Base-by-base conservation (phyloP, 2,329 filamentous ascomycete genomes). In the Colletotrichum incanum region DNA sequence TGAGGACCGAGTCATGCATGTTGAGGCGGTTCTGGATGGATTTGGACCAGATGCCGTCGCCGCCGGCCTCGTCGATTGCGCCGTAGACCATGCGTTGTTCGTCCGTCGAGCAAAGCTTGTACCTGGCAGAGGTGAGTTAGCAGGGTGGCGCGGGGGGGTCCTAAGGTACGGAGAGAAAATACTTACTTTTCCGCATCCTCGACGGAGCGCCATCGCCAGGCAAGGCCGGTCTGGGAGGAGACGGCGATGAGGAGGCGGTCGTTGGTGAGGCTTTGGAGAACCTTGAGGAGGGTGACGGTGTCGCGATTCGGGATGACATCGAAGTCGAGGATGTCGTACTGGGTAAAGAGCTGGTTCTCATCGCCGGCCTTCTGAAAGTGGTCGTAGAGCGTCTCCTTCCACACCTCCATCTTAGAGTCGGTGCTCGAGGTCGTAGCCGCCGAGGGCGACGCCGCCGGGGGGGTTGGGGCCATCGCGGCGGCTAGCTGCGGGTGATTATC, bases 11-110 rank as follows among this genome's bases (percentile, higher is more conserved):
- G 78, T 96, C 94, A 84, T 97, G 94, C 80, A 98, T 90, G 82
- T 94, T 93, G 69, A 94, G 92, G 73, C 92, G 91, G 76, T 88
- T 88, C 81, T 95, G 94, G 76, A 99, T 92, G 18, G 91, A 93
- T 80, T 94, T 94, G 73, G 93, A 93, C 96, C 96, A 99, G 78
- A 98, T 94, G 73, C 96, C 96, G 77, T 94, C 93, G 75, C 90
- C 89, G 74, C 93, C 94, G 39, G 93, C 92, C 76, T 94, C 92
- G 83, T 98, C 96, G 79, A 99, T 96, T 77, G 94, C 90, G 75
- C 92, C 91, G 87, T 97, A 98, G 34, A 98, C 93, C 79, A 98
- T 88, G 79, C 91, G 90, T 82, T 92, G 89, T 76, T 98, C 96
- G 78, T 96, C 91, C 72, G 90, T 89, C 58, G 85, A 83, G 74